Evolutionary conservation across 495 filamentous ascomycete species (phyloP).

Genomic region (Bacidia rubella): DNA sequence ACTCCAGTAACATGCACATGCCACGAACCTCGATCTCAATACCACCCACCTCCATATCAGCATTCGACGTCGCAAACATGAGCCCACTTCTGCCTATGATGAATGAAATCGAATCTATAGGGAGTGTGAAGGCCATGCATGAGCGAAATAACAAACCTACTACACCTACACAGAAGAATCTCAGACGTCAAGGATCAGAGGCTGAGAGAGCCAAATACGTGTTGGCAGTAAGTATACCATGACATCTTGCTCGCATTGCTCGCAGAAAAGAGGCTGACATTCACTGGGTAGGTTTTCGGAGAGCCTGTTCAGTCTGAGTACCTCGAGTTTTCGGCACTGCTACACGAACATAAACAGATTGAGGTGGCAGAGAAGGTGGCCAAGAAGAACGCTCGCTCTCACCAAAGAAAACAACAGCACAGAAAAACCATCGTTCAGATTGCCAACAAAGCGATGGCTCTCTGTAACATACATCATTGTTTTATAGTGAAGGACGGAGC

Average conservation of each 20-base stretch:
- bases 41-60: no score
- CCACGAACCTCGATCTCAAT: no score
- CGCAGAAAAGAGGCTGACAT: neutral
- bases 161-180: neutral
- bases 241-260: neutral
- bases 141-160: neutral
- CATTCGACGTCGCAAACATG: conserved; percentile 1
- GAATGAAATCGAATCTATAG: conserved; percentile 7
- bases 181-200: neutral
- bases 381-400: neutral
- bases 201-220: neutral
- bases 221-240: neutral
- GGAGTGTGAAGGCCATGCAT: conserved; percentile 6
- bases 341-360: neutral
- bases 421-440: neutral
- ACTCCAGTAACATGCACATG: no score
- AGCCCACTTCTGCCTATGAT: conserved; percentile 4
- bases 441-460: neutral
- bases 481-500: neutral
- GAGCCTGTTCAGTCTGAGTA: neutral
- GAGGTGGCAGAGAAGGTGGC: neutral
- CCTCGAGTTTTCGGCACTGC: neutral
- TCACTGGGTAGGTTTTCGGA: neutral
- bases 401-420: neutral
- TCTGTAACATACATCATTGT: neutral